phyloP scores from a whole-genome alignment of 495 filamentous ascomycete genomes.

The Sabuloglossum arenarium region DNA sequence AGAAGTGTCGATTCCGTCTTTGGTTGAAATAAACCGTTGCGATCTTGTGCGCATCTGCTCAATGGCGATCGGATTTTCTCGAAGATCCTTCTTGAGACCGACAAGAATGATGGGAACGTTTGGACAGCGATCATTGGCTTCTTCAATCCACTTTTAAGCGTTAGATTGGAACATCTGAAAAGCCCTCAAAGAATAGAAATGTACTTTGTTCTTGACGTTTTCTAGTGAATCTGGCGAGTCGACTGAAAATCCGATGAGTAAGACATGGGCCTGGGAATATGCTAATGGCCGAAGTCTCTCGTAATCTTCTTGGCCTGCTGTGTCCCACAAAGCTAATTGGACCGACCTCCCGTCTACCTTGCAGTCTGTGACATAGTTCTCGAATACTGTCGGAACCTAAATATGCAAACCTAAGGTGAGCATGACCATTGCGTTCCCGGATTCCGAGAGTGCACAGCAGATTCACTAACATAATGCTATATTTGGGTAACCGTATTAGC shows the following conservation, averaged over 20 bases:
- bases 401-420: background rate
- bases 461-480: constrained; percentile 10
- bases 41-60: constrained; percentile 97
- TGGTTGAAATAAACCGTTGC: constrained; percentile 59
- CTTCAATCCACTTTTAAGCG: constrained; percentile 64
- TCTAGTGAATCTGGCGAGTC: constrained; percentile 93
- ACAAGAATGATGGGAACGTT: constrained; percentile 91
- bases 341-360: constrained; percentile 26
- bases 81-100: constrained; percentile 92
- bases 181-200: constrained; percentile 11
- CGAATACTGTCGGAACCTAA: constrained; percentile 15
- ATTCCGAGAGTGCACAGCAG: background rate
- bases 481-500: background rate
- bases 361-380: constrained; percentile 27
- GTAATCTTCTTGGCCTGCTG: constrained; percentile 27
- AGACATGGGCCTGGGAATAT: constrained; percentile 93
- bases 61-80: constrained; percentile 78
- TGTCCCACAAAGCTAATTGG: constrained; percentile 27
- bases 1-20: constrained; percentile 61
- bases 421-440: background rate
- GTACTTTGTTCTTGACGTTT: constrained; percentile 92
- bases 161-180: constrained; percentile 5
- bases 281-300: constrained; percentile 72
- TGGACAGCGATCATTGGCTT: constrained; percentile 87
- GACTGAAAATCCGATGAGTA: constrained; percentile 88